phyloP scores from a whole-genome alignment of 306 rosid genomes.

The Herpetospermum pedunculosum region DNA sequence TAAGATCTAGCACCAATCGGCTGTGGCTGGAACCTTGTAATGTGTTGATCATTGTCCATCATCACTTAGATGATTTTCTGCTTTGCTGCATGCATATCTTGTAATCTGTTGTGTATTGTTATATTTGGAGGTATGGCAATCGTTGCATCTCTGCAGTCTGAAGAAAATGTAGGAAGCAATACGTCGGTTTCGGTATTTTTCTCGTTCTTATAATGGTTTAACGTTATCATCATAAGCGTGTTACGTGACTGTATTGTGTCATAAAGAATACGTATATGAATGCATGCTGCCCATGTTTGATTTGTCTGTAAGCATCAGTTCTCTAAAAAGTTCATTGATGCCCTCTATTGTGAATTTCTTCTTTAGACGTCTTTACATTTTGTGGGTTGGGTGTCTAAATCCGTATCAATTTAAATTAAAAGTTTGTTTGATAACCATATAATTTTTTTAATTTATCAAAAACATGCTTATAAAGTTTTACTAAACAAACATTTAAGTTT shows the following conservation, averaged over 20 bases:
- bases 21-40: constrained; percentile 14
- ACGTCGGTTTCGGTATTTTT: neutral
- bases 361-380: neutral
- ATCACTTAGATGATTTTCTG: constrained; percentile 37
- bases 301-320: constrained; percentile 39
- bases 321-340: neutral
- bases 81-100: constrained; percentile 42
- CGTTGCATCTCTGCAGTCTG: constrained; percentile 43
- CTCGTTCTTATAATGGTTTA: neutral
- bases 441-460: too few species aligned
- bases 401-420: neutral
- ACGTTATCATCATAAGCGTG: neutral
- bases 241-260: constrained; percentile 26
- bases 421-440: neutral
- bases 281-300: constrained; percentile 37
- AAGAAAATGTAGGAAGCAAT: constrained; percentile 23
- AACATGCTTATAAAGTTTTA: too few species aligned
- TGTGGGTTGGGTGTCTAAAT: neutral
- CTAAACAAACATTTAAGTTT: too few species aligned
- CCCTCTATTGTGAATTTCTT: neutral
- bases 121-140: constrained; percentile 38
- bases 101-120: constrained; percentile 37
- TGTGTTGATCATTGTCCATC: constrained; percentile 25
- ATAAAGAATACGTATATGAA: constrained; percentile 24
- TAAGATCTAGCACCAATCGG: constrained; percentile 33